phyloP scores from a whole-genome alignment of 305 asterid genomes.

The Fraxinus greggii region DNA sequence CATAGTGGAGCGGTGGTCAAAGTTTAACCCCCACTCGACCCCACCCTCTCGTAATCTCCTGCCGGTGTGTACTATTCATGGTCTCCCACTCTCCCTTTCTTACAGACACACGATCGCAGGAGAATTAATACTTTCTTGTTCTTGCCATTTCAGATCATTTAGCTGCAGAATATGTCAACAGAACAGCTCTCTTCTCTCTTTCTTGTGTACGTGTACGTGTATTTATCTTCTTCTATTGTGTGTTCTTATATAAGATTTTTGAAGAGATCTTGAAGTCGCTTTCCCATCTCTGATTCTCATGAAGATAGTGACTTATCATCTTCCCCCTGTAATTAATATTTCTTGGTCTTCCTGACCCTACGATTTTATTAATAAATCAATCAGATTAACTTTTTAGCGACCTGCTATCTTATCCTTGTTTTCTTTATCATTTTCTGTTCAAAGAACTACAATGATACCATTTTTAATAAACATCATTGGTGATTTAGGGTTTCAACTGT shows the following conservation, averaged over 20 bases:
- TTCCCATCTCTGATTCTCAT: slow-evolving; percentile 79
- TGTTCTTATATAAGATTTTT: neutral
- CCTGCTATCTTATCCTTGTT: slow-evolving; percentile 13
- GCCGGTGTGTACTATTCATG: neutral
- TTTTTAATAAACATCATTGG: neutral
- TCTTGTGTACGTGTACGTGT: neutral
- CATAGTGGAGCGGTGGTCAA: neutral
- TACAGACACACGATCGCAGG: no score
- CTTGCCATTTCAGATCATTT: neutral
- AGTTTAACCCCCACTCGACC: neutral
- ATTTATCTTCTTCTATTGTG: no score
- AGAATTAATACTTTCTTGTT: no score
- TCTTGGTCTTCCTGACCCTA: slow-evolving; percentile 21
- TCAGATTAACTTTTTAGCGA: no score
- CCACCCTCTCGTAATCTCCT: neutral
- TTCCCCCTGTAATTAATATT: slow-evolving; percentile 19
- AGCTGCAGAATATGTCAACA: neutral
- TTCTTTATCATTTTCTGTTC: neutral
- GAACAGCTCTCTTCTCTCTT: neutral
- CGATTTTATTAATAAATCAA: no score
- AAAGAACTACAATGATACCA: neutral
- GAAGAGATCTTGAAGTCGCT: slow-evolving; percentile 44
- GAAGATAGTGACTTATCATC: slow-evolving; percentile 78
- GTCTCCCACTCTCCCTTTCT: neutral
- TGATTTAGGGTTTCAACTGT: neutral